Conservation (phyloP, 306 rosid species). For the Cucumis melo region DNA sequence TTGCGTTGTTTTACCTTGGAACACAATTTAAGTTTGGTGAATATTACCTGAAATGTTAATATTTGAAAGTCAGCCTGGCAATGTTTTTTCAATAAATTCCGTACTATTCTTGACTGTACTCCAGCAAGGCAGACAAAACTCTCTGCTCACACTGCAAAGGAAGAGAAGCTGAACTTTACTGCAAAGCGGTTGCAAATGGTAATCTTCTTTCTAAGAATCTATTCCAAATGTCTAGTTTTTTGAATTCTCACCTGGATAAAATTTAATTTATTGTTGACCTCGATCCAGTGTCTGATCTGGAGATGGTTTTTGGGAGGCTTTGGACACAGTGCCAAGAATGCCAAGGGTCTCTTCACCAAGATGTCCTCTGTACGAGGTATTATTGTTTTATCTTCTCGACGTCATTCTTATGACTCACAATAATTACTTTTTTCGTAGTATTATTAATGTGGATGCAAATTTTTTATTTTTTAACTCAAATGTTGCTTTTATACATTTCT, state of each 20-base stretch:
- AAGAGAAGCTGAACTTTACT: slow-evolving; percentile 81
- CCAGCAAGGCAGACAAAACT: slow-evolving; percentile 46
- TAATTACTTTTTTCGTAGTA: too few species aligned
- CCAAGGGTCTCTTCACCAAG: slow-evolving; percentile 98
- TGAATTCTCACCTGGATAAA: background rate
- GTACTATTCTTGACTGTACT: slow-evolving; percentile 11
- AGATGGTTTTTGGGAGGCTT: slow-evolving; percentile 78
- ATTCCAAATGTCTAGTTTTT: slow-evolving; percentile 6
- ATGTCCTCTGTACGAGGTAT: slow-evolving; percentile 98
- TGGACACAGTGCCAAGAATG: slow-evolving; percentile 99
- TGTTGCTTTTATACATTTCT: background rate
- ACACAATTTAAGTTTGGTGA: background rate
- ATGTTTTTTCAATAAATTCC: background rate
- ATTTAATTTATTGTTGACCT: background rate
- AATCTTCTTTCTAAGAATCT: slow-evolving; percentile 8
- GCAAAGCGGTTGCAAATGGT: slow-evolving; percentile 77
- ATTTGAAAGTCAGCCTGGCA: background rate
- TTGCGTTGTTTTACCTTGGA: background rate
- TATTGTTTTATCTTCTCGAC: slow-evolving; percentile 1
- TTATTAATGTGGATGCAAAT: background rate
- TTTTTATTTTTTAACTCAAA: background rate
- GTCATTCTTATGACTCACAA: background rate
- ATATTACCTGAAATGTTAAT: background rate
- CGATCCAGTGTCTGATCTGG: slow-evolving; percentile 72
- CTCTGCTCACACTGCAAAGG: slow-evolving; percentile 85